Base-by-base conservation (phyloP, 2,329 filamentous ascomycete genomes). In the Colletotrichum paranaense region DNA sequence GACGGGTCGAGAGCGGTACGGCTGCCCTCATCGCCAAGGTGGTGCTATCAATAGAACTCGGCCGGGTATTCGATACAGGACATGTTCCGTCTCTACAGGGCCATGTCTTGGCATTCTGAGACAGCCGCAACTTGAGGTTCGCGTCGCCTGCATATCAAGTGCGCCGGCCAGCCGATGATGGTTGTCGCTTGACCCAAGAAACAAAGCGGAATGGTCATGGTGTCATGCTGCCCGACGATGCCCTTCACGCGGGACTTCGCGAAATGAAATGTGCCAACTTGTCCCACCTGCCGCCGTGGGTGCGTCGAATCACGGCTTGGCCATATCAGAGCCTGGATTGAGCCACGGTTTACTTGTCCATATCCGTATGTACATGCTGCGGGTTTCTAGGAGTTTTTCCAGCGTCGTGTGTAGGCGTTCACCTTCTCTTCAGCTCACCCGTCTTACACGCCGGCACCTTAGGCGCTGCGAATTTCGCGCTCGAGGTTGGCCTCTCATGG, bases 1-100 rank as follows among this genome's bases (percentile, higher is more conserved):
- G 26, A 56, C 46, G 42, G 65, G 26, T 68, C 35, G 24, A 53
- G n/a, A 26, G 30, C 59, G 42, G 55, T 32, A 63, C 32, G 19
- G 49, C 32, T 59, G 30, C 38, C 24, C n/a, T 57, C 58, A 46
- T 35, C 26, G 52, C 52, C 57, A 56, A 49, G 52, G 57, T 24
- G 65, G 32, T 60, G 53, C 66, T 75, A 72, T 66, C 64, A 70
- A 73, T 74, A 74, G 65, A 59, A 69, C 2, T 66, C 65, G 71
- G 75, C 58, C 67, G 75, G 67, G 78, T 64, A 78, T 82, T 80
- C 79, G 80, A 83, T 74, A 81, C 80, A 78, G 76, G 72, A 78
- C 77, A 75, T 76, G 80, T 82, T 82, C 79, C 79, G 80, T 53
- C 57, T 49, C 49, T 59, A 62, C 63, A 49, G 28, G 69, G 46